These are phyloP conservation scores for Candida glucosophila DNA, from an alignment of 1,139 yeast species.

Conservation along the genomic window DNA sequence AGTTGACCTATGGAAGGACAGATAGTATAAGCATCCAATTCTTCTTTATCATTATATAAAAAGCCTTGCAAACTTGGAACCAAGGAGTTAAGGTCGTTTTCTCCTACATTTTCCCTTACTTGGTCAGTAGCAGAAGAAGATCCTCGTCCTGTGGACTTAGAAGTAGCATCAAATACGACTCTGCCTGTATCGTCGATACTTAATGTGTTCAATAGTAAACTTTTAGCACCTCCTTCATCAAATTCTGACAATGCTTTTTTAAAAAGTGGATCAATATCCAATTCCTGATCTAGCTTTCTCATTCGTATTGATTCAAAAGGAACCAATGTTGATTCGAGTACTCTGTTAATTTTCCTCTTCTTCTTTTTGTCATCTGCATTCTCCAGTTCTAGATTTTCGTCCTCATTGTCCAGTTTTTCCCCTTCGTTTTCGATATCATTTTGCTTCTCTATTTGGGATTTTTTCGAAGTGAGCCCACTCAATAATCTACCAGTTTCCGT, in stretches of 20 bases:
- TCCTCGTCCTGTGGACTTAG: conserved; percentile 12
- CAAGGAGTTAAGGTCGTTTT: conserved; percentile 1
- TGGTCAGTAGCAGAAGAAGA: conserved; percentile 1
- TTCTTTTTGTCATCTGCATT: conserved; percentile 10
- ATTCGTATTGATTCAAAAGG: conserved; percentile 51
- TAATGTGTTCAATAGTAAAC: conserved; percentile 66
- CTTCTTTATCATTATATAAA: conserved; percentile 21
- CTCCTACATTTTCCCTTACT: conserved; percentile 7
- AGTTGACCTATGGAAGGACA: conserved; percentile 60
- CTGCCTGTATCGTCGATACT: conserved; percentile 48
- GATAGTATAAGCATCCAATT: conserved; percentile 32
- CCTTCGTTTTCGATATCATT: conserved; percentile 17
- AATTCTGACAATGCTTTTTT: conserved; percentile 84
- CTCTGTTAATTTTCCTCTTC: conserved; percentile 27
- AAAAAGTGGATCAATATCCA: conserved; percentile 78
- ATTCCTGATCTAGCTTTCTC: conserved; percentile 66
- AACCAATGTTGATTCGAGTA: conserved; percentile 34
- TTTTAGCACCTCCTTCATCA: conserved; percentile 92
- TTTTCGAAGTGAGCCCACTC: conserved; percentile 41
- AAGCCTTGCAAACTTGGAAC: conserved; percentile 10
- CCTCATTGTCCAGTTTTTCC: conserved; percentile 6
- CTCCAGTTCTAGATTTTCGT: conserved; percentile 2
- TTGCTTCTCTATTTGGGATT: conserved; percentile 9
- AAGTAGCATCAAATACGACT: conserved; percentile 50
- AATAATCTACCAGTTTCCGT: conserved; percentile 68